Evolutionary conservation across 1,284 basidiomycete genomes (phyloP).

Genomic region (Laetiporus sulphureus): DNA sequence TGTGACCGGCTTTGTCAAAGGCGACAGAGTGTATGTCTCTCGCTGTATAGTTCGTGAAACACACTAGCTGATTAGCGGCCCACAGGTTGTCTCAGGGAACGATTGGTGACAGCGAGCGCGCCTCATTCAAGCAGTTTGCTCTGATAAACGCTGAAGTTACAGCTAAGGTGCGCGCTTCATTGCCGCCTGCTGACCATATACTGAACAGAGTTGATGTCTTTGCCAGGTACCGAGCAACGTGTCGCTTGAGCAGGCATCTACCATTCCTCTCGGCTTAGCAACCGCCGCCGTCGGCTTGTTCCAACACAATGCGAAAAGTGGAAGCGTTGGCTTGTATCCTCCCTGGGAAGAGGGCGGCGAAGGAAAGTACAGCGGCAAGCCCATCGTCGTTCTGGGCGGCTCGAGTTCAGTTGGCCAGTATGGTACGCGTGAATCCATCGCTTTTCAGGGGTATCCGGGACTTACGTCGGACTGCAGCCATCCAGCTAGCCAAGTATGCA

Average conservation of each 20-base stretch:
- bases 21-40: slow-evolving; percentile 12
- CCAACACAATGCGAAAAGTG: slow-evolving; percentile 15
- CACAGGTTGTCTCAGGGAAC: slow-evolving; percentile 1
- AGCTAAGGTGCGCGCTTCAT: slow-evolving; percentile 15
- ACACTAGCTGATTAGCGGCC: not conserved
- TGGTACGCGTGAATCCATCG: slow-evolving; percentile 16
- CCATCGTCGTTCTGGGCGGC: slow-evolving; percentile 39
- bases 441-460: slow-evolving; percentile 25
- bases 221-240: slow-evolving; percentile 24
- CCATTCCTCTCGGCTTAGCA: slow-evolving; percentile 34
- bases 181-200: slow-evolving; percentile 9
- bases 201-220: slow-evolving; percentile 1
- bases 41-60: not conserved
- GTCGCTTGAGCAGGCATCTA: slow-evolving; percentile 28
- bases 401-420: slow-evolving; percentile 38
- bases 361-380: slow-evolving; percentile 30
- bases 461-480: slow-evolving; percentile 22
- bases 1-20: slow-evolving; percentile 8
- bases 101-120: slow-evolving; percentile 2
- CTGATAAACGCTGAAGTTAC: slow-evolving; percentile 16
- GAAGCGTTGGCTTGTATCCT: slow-evolving; percentile 26
- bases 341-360: slow-evolving; percentile 24
- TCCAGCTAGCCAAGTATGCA: slow-evolving; percentile 40
- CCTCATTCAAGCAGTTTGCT: slow-evolving; percentile 23
- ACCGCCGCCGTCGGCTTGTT: slow-evolving; percentile 35